Conservation (phyloP, 257 asterid species). For the Jacaranda mimosifolia region DNA sequence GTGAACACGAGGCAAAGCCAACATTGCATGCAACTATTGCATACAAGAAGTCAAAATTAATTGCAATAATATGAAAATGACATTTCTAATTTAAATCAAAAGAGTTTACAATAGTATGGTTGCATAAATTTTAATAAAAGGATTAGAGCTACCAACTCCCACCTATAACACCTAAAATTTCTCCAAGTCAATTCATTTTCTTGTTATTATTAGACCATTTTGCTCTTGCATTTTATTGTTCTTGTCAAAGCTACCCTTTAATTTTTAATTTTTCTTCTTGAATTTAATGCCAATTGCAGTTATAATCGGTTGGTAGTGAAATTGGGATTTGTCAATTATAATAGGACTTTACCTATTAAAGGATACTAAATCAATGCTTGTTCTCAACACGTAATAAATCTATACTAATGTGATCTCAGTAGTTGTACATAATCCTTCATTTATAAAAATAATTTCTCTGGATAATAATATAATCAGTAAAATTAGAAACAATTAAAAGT, state of each 20-base stretch:
- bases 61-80: slow-evolving; percentile 29
- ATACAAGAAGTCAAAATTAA: background rate
- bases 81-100: slow-evolving; percentile 29
- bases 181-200: slow-evolving; percentile 26
- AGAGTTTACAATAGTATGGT: background rate
- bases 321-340: background rate
- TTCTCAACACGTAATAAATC: no score
- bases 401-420: background rate
- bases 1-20: slow-evolving; percentile 5
- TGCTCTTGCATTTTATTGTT: background rate
- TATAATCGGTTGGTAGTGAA: slow-evolving; percentile 14
- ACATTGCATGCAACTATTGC: background rate
- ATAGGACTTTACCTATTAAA: no score
- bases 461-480: no score
- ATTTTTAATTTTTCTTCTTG: background rate
- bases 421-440: background rate
- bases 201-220: slow-evolving; percentile 25
- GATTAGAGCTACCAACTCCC: slow-evolving; percentile 39
- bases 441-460: no score
- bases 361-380: no score
- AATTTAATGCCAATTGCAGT: background rate
- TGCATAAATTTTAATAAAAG: background rate
- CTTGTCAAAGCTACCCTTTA: slow-evolving; percentile 6
- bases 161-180: slow-evolving; percentile 36
- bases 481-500: background rate